Conservation (phyloP, 2,329 filamentous ascomycete species). For the Alternaria sp. region DNA sequence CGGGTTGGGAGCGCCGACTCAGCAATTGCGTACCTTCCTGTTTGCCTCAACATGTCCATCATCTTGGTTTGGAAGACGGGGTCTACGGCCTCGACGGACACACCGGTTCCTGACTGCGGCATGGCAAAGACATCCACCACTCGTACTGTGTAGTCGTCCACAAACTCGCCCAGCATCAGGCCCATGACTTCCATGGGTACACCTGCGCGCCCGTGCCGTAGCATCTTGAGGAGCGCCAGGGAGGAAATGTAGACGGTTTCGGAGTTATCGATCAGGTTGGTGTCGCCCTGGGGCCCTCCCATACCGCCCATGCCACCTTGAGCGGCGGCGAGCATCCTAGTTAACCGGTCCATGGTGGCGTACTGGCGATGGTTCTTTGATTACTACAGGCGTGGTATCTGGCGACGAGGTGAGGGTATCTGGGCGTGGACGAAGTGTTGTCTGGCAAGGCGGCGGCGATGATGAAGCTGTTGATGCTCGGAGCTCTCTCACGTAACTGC, state of each 20-base stretch:
- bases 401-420: not conserved
- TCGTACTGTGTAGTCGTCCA: slow-evolving; percentile 97
- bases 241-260: slow-evolving; percentile 99
- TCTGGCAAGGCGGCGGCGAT: slow-evolving; percentile 14
- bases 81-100: slow-evolving; percentile 97
- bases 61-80: slow-evolving; percentile 99
- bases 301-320: slow-evolving; percentile 68
- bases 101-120: slow-evolving; percentile 97
- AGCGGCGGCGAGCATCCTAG: slow-evolving; percentile 81
- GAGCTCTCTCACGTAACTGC: slow-evolving; percentile 19
- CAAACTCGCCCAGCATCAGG: slow-evolving; percentile 97
- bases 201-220: slow-evolving; percentile 94
- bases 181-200: slow-evolving; percentile 99
- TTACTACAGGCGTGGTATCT: not conserved
- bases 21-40: slow-evolving; percentile 71
- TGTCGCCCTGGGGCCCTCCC: slow-evolving; percentile 67
- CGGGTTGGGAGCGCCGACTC: not conserved
- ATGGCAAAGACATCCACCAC: slow-evolving; percentile 99
- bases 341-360: slow-evolving; percentile 82
- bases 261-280: slow-evolving; percentile 96
- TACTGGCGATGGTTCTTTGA: not conserved
- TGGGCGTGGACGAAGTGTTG: slow-evolving; percentile 2
- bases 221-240: slow-evolving; percentile 95
- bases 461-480: slow-evolving; percentile 17
- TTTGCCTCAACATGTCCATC: slow-evolving; percentile 99